A percentile compares a stretch with the other conserved stretches of the same genome.
These are phyloP conservation scores for Aspergillus sp. DNA, from an alignment of 2,329 filamentous ascomycete genomes.

Conservation along the genomic window DNA sequence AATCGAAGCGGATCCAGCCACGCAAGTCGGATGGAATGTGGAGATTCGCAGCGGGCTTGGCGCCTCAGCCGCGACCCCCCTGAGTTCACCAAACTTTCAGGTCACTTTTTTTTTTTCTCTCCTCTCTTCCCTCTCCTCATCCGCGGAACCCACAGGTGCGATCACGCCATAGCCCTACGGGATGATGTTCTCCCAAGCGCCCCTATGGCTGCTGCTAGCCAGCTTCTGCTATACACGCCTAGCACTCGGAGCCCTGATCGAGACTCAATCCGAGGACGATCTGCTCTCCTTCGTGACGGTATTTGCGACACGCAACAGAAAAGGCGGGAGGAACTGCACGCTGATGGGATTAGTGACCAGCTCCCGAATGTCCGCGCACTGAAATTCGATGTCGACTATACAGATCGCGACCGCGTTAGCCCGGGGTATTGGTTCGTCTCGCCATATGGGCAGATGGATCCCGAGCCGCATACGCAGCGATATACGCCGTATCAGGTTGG, in stretches of 20 bases:
- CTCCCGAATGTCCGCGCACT: slow-evolving; percentile 9
- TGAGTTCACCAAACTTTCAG: neutral
- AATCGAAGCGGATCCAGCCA: neutral
- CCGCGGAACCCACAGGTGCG: too few species aligned
- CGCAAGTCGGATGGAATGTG: neutral
- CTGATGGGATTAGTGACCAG: slow-evolving; percentile 1
- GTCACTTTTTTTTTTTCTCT: neutral
- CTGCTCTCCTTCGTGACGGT: slow-evolving; percentile 4
- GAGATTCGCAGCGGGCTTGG: neutral
- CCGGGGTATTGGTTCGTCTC: slow-evolving; percentile 16
- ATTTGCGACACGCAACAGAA: neutral
- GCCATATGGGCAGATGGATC: slow-evolving; percentile 8
- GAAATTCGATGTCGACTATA: slow-evolving; percentile 10
- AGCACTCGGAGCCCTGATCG: neutral
- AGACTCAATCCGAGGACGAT: neutral
- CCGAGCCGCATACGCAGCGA: slow-evolving; percentile 6
- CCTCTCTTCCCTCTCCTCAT: neutral
- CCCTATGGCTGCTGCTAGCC: neutral
- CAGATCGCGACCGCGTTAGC: slow-evolving; percentile 1
- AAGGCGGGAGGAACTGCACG: too few species aligned
- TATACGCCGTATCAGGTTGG: slow-evolving; percentile 13
- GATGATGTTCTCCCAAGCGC: neutral
- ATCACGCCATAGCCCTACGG: neutral
- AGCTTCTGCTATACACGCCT: neutral
- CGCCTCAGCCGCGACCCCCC: too few species aligned